These are phyloP conservation scores for Scedosporium dehoogii DNA, from an alignment of 2,329 filamentous ascomycete genomes.

Conservation along the genomic window DNA sequence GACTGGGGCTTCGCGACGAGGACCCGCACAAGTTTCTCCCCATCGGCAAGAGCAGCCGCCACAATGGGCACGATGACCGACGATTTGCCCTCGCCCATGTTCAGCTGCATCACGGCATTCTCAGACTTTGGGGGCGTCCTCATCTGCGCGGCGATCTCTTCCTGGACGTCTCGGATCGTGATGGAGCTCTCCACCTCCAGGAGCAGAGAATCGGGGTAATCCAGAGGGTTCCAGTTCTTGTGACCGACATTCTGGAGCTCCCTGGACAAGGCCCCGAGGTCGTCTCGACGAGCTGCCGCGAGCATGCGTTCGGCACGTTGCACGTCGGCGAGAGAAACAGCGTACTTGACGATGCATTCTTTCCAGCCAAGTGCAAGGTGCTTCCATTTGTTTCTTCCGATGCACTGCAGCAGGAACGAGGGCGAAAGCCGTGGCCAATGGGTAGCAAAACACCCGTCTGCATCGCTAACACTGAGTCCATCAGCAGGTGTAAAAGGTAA, in stretches of 20 bases:
- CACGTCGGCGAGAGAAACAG: slow-evolving; percentile 24
- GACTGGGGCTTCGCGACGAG: slow-evolving; percentile 53
- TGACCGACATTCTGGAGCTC: slow-evolving; percentile 44
- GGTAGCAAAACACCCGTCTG: background rate
- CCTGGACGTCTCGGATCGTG: slow-evolving; percentile 49
- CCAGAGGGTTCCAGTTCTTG: slow-evolving; percentile 39
- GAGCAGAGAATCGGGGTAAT: slow-evolving; percentile 50
- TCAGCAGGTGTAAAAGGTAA: background rate
- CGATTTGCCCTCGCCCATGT: slow-evolving; percentile 64
- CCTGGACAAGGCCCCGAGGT: slow-evolving; percentile 21
- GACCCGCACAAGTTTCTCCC: slow-evolving; percentile 40
- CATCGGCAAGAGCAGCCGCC: slow-evolving; percentile 41
- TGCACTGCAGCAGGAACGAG: slow-evolving; percentile 23
- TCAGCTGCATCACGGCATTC: slow-evolving; percentile 54
- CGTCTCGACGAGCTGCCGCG: slow-evolving; percentile 8
- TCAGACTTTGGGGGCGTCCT: slow-evolving; percentile 22
- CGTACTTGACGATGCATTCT: slow-evolving; percentile 27
- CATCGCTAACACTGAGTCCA: background rate
- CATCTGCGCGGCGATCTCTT: slow-evolving; percentile 48
- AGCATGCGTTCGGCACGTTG: slow-evolving; percentile 34
- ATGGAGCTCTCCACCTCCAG: slow-evolving; percentile 55
- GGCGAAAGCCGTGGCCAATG: slow-evolving; percentile 20
- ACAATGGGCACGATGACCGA: slow-evolving; percentile 61
- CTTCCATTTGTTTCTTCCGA: slow-evolving; percentile 18
- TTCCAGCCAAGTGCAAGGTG: slow-evolving; percentile 23